Percentiles rank a stretch among this genome's conserved stretches.
Evolutionary conservation across 2,329 filamentous ascomycete species (phyloP).

Genomic region (Chalara sp.): DNA sequence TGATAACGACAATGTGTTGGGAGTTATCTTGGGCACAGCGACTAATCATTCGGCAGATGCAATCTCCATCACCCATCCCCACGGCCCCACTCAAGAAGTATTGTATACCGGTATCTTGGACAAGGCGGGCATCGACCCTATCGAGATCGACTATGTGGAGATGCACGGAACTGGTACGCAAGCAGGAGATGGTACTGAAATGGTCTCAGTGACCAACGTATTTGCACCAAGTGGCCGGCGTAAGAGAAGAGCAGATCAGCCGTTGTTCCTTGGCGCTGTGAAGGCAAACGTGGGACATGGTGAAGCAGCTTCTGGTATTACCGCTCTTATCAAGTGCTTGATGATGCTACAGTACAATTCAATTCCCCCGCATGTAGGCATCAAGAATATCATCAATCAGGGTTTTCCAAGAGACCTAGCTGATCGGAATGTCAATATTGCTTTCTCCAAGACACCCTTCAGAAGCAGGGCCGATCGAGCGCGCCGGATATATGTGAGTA

Average conservation of each 20-base stretch:
- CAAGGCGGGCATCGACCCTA: conserved; percentile 66
- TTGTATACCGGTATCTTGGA: conserved; percentile 66
- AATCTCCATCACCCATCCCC: conserved; percentile 77
- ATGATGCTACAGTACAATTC: conserved; percentile 25
- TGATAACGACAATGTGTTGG: conserved; percentile 43
- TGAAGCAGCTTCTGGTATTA: conserved; percentile 28
- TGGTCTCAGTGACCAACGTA: conserved; percentile 64
- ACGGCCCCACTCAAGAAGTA: conserved; percentile 68
- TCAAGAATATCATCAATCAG: conserved; percentile 28
- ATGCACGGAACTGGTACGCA: conserved; percentile 89
- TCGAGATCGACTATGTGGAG: conserved; percentile 76
- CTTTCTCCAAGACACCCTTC: conserved; percentile 28
- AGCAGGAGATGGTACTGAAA: conserved; percentile 76
- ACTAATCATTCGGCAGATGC: conserved; percentile 81
- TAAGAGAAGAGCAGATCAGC: conserved; percentile 36
- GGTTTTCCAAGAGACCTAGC: conserved; percentile 28
- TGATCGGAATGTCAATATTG: conserved; percentile 28
- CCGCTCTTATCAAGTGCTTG: conserved; percentile 28
- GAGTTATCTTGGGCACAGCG: conserved; percentile 58
- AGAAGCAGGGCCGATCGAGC: conserved; percentile 16
- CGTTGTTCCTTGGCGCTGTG: conserved; percentile 40
- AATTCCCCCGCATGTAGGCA: conserved; percentile 26
- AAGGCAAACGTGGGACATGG: conserved; percentile 31
- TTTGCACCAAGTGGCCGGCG: conserved; percentile 48
- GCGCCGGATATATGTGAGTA: conserved; percentile 34